Evolutionary conservation across 2,329 filamentous ascomycete species (phyloP).

Genomic region (Bipolaris oryzae): DNA sequence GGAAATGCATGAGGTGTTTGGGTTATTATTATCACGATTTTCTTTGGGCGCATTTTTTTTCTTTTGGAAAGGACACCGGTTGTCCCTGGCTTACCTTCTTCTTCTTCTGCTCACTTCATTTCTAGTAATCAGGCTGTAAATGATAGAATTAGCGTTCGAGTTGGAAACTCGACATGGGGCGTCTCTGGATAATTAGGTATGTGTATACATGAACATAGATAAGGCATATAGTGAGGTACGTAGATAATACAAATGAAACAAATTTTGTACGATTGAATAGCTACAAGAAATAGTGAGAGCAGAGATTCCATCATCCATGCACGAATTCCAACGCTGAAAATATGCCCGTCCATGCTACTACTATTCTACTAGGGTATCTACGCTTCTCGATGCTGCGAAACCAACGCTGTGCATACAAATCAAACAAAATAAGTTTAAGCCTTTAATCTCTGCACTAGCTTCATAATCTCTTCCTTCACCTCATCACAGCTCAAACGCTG

Average conservation of each 20-base stretch:
- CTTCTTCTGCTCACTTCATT: neutral
- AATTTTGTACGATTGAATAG: neutral
- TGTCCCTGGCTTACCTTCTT: neutral
- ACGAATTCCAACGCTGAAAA: neutral
- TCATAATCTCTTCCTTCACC: conserved; percentile 32
- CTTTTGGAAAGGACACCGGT: neutral
- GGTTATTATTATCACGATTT: neutral
- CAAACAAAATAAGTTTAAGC: neutral
- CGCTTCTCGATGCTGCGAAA: neutral
- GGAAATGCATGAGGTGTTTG: neutral
- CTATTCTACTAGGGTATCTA: neutral
- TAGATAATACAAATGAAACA: neutral
- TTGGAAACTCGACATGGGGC: neutral
- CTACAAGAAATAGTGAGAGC: neutral
- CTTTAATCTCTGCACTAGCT: conserved; percentile 26
- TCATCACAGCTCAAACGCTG: conserved; percentile 38
- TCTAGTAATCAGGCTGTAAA: neutral
- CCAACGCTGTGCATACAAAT: neutral
- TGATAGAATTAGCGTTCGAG: neutral
- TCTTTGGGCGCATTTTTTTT: neutral
- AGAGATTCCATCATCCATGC: neutral
- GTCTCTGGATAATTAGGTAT: neutral
- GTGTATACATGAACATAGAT: neutral
- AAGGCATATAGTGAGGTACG: neutral
- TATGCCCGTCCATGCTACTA: neutral